A percentile compares a stretch with the other conserved stretches of the same genome.
Conservation (phyloP, 257 asterid species). For the Solanum gracilifrons region DNA sequence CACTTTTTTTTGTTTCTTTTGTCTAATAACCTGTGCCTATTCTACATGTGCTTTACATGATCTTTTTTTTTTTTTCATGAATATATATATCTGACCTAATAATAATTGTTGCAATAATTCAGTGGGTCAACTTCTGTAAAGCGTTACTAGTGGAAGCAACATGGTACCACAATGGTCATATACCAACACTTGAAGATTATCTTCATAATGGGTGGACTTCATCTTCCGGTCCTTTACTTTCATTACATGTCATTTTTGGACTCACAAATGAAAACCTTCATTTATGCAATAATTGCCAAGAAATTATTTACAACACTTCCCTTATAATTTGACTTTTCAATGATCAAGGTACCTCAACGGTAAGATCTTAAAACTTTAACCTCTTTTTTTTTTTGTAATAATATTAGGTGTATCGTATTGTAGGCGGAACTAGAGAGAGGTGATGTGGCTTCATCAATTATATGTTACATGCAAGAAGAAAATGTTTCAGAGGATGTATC, state of each 20-base stretch:
- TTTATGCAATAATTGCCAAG: constrained; percentile 10
- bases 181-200: constrained; percentile 44
- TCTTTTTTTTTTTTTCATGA: neutral
- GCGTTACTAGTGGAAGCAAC: constrained; percentile 42
- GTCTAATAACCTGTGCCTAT: neutral
- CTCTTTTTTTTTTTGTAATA: neutral
- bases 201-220: constrained; percentile 46
- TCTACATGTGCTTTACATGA: neutral
- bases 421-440: constrained; percentile 60
- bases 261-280: constrained; percentile 4
- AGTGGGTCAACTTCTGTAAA: constrained; percentile 54
- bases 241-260: constrained; percentile 27
- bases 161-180: constrained; percentile 28
- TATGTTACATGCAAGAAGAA: constrained; percentile 48
- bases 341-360: constrained; percentile 51
- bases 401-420: neutral
- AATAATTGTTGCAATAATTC: neutral
- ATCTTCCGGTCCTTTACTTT: constrained; percentile 33
- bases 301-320: constrained; percentile 23
- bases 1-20: no score
- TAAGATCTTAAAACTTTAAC: constrained; percentile 1
- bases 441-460: constrained; percentile 50
- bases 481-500: constrained; percentile 29
- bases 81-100: neutral
- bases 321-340: constrained; percentile 48